These are phyloP conservation scores for Globisporangium rhizosaccharum DNA, from an alignment of 352 stramenopile species.

Conservation along the genomic window DNA sequence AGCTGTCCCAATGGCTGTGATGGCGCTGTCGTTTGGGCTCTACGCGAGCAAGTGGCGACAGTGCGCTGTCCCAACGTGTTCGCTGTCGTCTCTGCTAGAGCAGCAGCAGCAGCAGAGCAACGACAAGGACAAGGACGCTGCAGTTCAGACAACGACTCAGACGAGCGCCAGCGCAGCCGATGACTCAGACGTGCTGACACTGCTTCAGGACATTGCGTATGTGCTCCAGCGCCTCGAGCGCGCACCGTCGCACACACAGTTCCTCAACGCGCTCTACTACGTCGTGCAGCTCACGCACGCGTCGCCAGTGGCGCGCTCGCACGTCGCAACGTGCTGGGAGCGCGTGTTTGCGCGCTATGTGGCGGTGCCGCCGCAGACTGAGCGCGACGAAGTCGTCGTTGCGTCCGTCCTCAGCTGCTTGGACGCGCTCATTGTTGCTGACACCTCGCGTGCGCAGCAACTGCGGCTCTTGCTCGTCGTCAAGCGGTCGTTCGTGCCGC, in stretches of 20 bases:
- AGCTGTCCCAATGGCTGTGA: not conserved
- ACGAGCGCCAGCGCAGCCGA: not conserved
- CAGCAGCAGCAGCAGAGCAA: not conserved
- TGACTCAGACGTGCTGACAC: not conserved
- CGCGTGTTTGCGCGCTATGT: constrained; percentile 42
- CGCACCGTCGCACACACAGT: constrained; percentile 53
- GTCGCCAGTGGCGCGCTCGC: constrained; percentile 15
- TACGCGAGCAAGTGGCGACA: constrained; percentile 30
- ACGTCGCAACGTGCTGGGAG: constrained; percentile 35
- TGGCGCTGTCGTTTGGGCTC: constrained; percentile 26
- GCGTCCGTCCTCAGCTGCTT: constrained; percentile 32
- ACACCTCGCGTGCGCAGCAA: constrained; percentile 31
- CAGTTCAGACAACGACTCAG: not conserved
- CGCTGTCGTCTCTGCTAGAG: constrained; percentile 12
- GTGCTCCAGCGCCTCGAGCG: constrained; percentile 24
- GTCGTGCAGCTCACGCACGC: constrained; percentile 32
- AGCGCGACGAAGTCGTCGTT: constrained; percentile 54
- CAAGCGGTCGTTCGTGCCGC: constrained; percentile 46
- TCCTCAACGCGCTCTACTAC: constrained; percentile 60
- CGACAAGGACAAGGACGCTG: not conserved
- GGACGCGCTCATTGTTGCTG: constrained; percentile 22
- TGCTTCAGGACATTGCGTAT: constrained; percentile 19
- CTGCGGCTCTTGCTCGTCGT: constrained; percentile 41
- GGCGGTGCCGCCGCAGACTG: constrained; percentile 27
- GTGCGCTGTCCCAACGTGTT: constrained; percentile 24